Evolutionary conservation across 1,284 basidiomycete species (phyloP).

Genomic region (Bjerkandera adusta): DNA sequence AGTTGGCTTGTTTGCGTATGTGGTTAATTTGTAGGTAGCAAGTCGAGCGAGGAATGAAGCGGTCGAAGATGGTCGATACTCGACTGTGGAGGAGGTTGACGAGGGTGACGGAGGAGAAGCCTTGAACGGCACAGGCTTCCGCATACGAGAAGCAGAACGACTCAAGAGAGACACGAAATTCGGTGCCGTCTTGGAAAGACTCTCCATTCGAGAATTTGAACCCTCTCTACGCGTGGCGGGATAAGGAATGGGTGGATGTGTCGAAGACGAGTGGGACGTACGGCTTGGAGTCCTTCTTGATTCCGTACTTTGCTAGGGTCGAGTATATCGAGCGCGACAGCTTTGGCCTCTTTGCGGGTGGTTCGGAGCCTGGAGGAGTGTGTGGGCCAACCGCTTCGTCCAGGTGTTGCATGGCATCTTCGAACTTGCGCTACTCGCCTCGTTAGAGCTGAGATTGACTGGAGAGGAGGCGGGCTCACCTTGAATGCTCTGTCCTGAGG

Average conservation of each 20-base stretch:
- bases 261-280: slow-evolving; percentile 30
- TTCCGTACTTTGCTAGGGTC: slow-evolving; percentile 72
- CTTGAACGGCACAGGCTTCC: slow-evolving; percentile 45
- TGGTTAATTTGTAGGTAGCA: slow-evolving; percentile 71
- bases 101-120: slow-evolving; percentile 24
- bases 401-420: slow-evolving; percentile 65
- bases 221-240: not conserved
- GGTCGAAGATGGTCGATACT: slow-evolving; percentile 76
- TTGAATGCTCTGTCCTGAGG: slow-evolving; percentile 14
- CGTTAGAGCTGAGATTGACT: too few relatives aligned
- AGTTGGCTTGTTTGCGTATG: slow-evolving; percentile 73
- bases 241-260: not conserved
- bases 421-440: slow-evolving; percentile 61
- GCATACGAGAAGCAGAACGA: slow-evolving; percentile 58
- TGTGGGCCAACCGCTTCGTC: slow-evolving; percentile 52
- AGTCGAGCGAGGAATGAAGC: slow-evolving; percentile 69
- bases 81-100: slow-evolving; percentile 37
- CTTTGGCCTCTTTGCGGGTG: slow-evolving; percentile 50
- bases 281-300: slow-evolving; percentile 49
- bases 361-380: slow-evolving; percentile 32
- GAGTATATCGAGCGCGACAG: slow-evolving; percentile 64
- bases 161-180: slow-evolving; percentile 65
- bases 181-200: slow-evolving; percentile 55
- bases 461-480: too few relatives aligned
- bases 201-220: slow-evolving; percentile 23